Evolutionary conservation across 164 flowering plant species (phyloP), one percentile per base, ranked within the genome.

Genomic region (Magnolia changhungtana): DNA sequence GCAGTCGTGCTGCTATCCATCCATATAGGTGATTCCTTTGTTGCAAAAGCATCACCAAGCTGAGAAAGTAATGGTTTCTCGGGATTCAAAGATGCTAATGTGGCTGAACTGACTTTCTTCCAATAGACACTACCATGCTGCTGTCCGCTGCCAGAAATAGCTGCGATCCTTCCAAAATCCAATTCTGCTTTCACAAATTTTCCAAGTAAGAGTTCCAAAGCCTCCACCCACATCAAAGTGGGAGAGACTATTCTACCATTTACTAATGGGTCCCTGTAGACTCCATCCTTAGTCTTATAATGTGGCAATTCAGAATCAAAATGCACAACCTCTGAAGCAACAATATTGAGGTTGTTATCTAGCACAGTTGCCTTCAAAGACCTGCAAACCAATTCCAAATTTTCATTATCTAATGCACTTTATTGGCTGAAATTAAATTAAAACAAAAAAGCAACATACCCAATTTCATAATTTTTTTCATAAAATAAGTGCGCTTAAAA

Each of bases 121-220:
- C 99, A 96, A 75, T 90, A 96, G 7, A 96, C 97, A 80, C 99
- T 96, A 7, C 99, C 99, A 75, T 96, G 98, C 74, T 94, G 97
- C 87, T 92, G 99, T 23, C 94, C 97, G 69, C 98, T 92, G 5
- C 98, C 98, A 27, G 97, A 94, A 72, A 92, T 80, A 50, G 98
- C 94, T 69, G 80, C 86, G 58, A 94, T 76, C 75, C 82, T 94
- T 14, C 84, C 86, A 50, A 92, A 91, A 79, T 92, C 95, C 69
- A 96, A 69, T 3, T 81, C 84, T 0, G 91, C 81, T 69, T 85
- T 83, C 1, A 82, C 74, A 11, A 96, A 84, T 75, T 86, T 92
- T 2, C 83, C 77, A 52, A 96, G 89, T 7, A 92, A 72, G 68
- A 90, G 88, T 50, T 91, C 98, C 29, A 94, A 81, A 72, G 96